Conservation (phyloP, 805 yeast genomes). For the Yamadazyma paraphyllophila region DNA sequence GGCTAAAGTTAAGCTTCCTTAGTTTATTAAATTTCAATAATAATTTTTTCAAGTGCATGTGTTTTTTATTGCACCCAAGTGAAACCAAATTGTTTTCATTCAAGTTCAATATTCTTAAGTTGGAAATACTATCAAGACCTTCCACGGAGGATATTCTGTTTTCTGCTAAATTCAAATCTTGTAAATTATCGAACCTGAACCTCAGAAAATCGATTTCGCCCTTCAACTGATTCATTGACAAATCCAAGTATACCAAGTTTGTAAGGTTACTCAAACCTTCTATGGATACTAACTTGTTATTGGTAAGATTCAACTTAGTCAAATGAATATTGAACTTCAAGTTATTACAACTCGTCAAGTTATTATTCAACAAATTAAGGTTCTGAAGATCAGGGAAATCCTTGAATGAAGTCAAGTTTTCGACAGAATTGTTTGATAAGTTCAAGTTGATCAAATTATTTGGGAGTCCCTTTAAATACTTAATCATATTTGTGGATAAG, state of each 20-base stretch:
- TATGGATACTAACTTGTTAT: conserved; percentile 35
- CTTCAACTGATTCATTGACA: conserved; percentile 39
- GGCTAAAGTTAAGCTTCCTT: conserved; percentile 25
- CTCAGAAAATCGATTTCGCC: conserved; percentile 38
- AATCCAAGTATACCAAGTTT: conserved; percentile 40
- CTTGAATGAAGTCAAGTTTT: conserved; percentile 41
- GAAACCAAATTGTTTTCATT: conserved; percentile 38
- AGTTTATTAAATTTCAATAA: conserved; percentile 38
- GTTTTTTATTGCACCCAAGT: conserved; percentile 20
- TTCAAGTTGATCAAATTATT: conserved; percentile 33
- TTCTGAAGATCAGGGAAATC: conserved; percentile 40
- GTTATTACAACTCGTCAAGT: conserved; percentile 33
- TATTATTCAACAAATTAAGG: conserved; percentile 40
- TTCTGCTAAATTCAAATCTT: conserved; percentile 43
- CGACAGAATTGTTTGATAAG: conserved; percentile 38
- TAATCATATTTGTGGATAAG: conserved; percentile 41
- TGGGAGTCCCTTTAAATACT: conserved; percentile 48
- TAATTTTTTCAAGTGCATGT: conserved; percentile 35
- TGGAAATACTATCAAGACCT: conserved; percentile 35
- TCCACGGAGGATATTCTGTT: conserved; percentile 34
- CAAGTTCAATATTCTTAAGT: conserved; percentile 38
- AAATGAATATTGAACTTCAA: conserved; percentile 41
- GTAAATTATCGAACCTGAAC: conserved; percentile 37
- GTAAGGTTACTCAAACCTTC: conserved; percentile 36
- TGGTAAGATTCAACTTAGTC: conserved; percentile 35